Evolutionary conservation across 1,284 basidiomycete genomes (phyloP).

Genomic region (Grifola frondosa): DNA sequence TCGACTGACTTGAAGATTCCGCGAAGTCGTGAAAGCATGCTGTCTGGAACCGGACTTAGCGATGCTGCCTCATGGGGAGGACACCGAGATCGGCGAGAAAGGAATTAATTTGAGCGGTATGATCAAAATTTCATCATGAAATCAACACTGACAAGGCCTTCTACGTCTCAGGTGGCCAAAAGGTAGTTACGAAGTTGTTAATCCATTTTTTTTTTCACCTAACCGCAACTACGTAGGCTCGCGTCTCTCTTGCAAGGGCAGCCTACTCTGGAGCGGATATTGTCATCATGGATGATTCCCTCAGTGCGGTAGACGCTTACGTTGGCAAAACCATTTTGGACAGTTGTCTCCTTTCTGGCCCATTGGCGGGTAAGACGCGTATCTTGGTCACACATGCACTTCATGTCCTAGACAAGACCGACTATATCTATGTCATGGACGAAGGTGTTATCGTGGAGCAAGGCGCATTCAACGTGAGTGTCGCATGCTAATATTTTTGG

Average conservation of each 20-base stretch:
- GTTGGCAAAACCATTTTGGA: slow-evolving; percentile 63
- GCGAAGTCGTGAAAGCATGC: slow-evolving; percentile 59
- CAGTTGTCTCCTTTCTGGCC: slow-evolving; percentile 55
- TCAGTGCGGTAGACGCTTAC: slow-evolving; percentile 74
- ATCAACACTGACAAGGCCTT: too few species aligned
- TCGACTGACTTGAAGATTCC: slow-evolving; percentile 38
- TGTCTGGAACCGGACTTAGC: slow-evolving; percentile 64
- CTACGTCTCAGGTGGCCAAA: slow-evolving; percentile 48
- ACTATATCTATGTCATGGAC: slow-evolving; percentile 75
- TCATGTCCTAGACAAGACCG: slow-evolving; percentile 65
- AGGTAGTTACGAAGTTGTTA: slow-evolving; percentile 31
- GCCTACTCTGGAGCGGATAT: slow-evolving; percentile 77
- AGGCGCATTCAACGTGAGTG: slow-evolving; percentile 55
- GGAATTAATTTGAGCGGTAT: slow-evolving; percentile 68
- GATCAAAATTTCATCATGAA: too few species aligned
- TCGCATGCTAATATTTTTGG: neutral
- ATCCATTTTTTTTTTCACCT: slow-evolving; percentile 1
- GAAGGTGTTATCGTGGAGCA: slow-evolving; percentile 64
- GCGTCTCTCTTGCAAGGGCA: slow-evolving; percentile 79
- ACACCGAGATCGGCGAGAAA: slow-evolving; percentile 84
- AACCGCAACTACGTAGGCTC: slow-evolving; percentile 48
- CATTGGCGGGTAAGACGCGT: slow-evolving; percentile 63
- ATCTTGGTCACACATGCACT: slow-evolving; percentile 78
- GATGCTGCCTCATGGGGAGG: slow-evolving; percentile 63
- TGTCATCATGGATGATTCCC: slow-evolving; percentile 70